Percentiles rank a stretch among this genome's conserved stretches.
These are phyloP conservation scores for Colletotrichum limetticola DNA, from an alignment of 2,329 filamentous ascomycete genomes.

Conservation along the genomic window DNA sequence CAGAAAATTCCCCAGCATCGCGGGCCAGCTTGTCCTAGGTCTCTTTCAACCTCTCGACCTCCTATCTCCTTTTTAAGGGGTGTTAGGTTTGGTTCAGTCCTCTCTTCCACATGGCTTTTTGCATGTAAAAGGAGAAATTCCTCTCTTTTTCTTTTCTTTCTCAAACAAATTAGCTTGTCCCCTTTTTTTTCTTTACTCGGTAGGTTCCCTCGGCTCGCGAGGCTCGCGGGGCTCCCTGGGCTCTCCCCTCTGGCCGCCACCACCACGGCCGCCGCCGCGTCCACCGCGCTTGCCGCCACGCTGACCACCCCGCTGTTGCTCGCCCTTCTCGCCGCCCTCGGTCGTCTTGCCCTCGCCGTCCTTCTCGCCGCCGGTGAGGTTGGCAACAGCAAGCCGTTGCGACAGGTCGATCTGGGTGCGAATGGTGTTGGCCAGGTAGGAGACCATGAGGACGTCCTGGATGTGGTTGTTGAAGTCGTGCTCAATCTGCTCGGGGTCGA, in stretches of 20 bases:
- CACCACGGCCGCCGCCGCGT: constrained; percentile 62
- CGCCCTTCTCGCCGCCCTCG: constrained; percentile 55
- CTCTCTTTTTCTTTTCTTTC: neutral
- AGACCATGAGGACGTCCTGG: constrained; percentile 97
- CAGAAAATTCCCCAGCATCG: constrained; percentile 28
- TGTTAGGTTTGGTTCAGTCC: neutral
- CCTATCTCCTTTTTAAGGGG: neutral
- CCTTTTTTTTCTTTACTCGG: constrained; percentile 42
- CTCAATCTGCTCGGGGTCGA: constrained; percentile 90
- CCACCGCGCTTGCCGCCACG: constrained; percentile 60
- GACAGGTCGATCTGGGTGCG: constrained; percentile 98
- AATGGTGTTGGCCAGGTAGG: constrained; percentile 98
- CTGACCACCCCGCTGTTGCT: constrained; percentile 54
- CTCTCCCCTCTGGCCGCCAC: constrained; percentile 54
- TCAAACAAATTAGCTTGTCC: constrained; percentile 31
- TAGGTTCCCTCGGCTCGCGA: constrained; percentile 53
- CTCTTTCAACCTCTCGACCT: constrained; percentile 17
- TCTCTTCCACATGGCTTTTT: neutral
- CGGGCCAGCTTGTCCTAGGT: neutral
- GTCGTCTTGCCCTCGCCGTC: constrained; percentile 58
- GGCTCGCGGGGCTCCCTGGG: constrained; percentile 57
- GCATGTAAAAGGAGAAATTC: neutral
- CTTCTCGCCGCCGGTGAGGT: constrained; percentile 64
- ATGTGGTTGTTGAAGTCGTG: constrained; percentile 99
- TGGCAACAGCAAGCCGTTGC: constrained; percentile 89